Evolutionary conservation across 2,329 filamentous ascomycete species (phyloP).

Genomic region (Monosporascus sp.): DNA sequence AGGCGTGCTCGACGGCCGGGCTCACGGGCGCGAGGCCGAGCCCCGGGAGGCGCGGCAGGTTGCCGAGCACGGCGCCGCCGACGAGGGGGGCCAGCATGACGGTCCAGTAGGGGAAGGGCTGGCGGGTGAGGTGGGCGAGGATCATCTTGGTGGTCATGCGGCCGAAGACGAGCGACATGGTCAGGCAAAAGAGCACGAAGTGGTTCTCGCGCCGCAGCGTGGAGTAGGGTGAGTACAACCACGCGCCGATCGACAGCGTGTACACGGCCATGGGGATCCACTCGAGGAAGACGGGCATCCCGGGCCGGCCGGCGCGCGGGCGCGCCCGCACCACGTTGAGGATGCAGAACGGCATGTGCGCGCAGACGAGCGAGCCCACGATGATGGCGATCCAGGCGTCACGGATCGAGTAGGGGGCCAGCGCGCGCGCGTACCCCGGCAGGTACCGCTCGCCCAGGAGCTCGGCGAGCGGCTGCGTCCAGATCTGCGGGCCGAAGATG

Average conservation of each 20-base stretch:
- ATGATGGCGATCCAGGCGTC: slow-evolving; percentile 83
- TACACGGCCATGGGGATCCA: slow-evolving; percentile 90
- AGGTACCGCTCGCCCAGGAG: slow-evolving; percentile 56
- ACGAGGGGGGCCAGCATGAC: slow-evolving; percentile 83
- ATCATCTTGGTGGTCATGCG: slow-evolving; percentile 99
- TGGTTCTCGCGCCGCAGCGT: slow-evolving; percentile 77
- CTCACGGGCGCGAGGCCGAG: slow-evolving; percentile 62
- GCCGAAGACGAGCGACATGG: slow-evolving; percentile 94
- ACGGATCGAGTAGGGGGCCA: slow-evolving; percentile 70
- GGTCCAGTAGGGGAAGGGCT: slow-evolving; percentile 97
- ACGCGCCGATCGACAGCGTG: slow-evolving; percentile 67
- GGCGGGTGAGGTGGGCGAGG: slow-evolving; percentile 84
- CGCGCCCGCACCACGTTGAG: slow-evolving; percentile 78
- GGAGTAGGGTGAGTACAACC: slow-evolving; percentile 88
- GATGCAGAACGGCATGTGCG: slow-evolving; percentile 85
- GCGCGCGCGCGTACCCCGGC: slow-evolving; percentile 48
- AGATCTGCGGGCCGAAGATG: slow-evolving; percentile 82
- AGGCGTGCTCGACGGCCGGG: slow-evolving; percentile 67
- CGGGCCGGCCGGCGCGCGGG: slow-evolving; percentile 62
- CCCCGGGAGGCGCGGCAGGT: slow-evolving; percentile 56
- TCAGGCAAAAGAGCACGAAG: slow-evolving; percentile 85
- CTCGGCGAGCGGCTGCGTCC: slow-evolving; percentile 69
- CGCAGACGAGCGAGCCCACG: slow-evolving; percentile 57
- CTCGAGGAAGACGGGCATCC: slow-evolving; percentile 82
- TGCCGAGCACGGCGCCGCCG: slow-evolving; percentile 75